Conservation (phyloP, 148 eudicot species). For the Nyssa sinensis region DNA sequence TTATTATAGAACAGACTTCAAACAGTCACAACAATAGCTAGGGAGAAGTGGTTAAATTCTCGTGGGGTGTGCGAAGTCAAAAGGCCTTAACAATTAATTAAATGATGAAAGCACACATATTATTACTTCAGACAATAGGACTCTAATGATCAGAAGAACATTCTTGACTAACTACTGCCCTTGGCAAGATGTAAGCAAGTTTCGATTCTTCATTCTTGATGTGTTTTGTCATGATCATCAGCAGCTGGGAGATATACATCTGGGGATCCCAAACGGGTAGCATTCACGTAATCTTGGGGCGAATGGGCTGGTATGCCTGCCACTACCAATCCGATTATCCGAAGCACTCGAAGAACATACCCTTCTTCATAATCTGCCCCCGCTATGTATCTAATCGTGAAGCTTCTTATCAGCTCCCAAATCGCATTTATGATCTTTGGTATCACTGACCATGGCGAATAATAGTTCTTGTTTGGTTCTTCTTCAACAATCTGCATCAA, state of each 20-base stretch:
- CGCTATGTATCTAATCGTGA: constrained; percentile 29
- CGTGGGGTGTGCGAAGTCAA: too few species aligned
- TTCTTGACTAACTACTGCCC: too few species aligned
- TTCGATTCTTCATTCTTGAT: too few species aligned
- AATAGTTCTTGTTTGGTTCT: constrained; percentile 31
- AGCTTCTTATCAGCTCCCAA: constrained; percentile 67
- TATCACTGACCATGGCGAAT: constrained; percentile 15
- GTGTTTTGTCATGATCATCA: too few species aligned
- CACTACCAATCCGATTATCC: constrained; percentile 36
- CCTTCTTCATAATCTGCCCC: constrained; percentile 56
- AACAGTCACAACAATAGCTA: too few species aligned
- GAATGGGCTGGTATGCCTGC: constrained; percentile 48
- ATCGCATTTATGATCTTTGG: constrained; percentile 37
- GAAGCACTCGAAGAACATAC: constrained; percentile 23
- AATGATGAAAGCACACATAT: too few species aligned
- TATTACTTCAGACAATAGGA: too few species aligned
- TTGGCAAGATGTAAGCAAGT: too few species aligned
- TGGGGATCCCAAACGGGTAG: constrained; percentile 33
- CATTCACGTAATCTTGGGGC: constrained; percentile 62
- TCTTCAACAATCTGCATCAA: constrained; percentile 29
- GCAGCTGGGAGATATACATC: constrained; percentile 5
- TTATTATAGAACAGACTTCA: too few species aligned
- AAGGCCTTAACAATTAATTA: too few species aligned
- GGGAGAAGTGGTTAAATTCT: too few species aligned
- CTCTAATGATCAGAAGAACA: too few species aligned